Base-by-base conservation (phyloP, 108 stramenopile species). In the Fistulifera solaris region DNA sequence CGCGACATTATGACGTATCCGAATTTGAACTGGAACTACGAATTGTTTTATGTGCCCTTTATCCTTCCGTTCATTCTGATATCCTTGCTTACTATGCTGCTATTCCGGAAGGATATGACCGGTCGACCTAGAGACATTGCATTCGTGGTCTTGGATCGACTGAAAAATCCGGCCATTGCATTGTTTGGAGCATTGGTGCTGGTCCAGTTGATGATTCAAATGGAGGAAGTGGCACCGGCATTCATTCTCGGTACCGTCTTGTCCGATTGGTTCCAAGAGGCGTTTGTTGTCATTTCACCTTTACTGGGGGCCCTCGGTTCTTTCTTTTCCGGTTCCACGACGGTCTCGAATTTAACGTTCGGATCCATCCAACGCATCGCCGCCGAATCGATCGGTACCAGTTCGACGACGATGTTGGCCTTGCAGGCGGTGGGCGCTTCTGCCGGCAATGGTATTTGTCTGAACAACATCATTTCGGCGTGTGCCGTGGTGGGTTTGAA, bases 261-360 rank as follows among this genome's bases (percentile, higher is more conserved):
- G 16, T 57, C 81, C 0, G 55, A 70, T 17, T 73, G 70, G 51
- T 63, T 82, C 16, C 65, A 73, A 47, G 59, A 65, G 57, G 81
- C 71, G 1, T 82, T 73, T 49, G 70, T 82, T 42, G 63, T 73
- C 19, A 72, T 81, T 48, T 39, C 70, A 16, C 72, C 80, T 0
- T 27, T 72, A 17, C 56, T 81, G 12, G 80, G 80, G 1, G 70
- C 68, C 1, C 50, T 81, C 19, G 80, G 80, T 25, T 66, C 66
- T 0, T 81, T 81, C 67, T 81, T 81, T 52, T 71, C 69, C 24
- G 80, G 80, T 35, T 75, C 73, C 0, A 81, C 80, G 2, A 81
- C 80, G 0, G 67, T 81, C 43, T 81, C 80, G 38, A 81, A 81
- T 46, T 53, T 81, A 16, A 81, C 80, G 16, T 81, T 81, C 62